Percentiles rank a stretch among this genome's conserved stretches.
Conservation (phyloP, 129 eudicot species). For the Chrysanthemum lavandulifolium region DNA sequence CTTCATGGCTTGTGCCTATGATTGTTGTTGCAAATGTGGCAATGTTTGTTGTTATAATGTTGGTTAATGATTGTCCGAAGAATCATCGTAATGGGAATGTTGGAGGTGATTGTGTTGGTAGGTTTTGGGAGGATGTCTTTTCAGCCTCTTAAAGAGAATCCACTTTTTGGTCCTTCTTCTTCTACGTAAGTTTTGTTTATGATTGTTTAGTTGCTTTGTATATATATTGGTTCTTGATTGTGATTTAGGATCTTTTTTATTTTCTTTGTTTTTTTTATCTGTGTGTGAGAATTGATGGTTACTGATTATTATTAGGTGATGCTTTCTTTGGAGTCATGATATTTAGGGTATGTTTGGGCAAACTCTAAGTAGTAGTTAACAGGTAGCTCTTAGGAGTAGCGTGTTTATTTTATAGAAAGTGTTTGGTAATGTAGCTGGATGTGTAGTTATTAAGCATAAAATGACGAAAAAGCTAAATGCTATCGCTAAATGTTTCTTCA, state of each 20-base stretch:
- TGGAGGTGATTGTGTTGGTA: conserved; percentile 67
- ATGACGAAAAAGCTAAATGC: no score
- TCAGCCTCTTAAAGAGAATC: conserved; percentile 84
- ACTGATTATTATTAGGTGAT: no score
- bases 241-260: neutral
- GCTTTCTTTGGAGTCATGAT: no score
- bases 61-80: conserved; percentile 81
- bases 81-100: conserved; percentile 31
- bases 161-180: conserved; percentile 97
- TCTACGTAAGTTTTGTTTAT: conserved; percentile 48
- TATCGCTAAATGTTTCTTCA: no score
- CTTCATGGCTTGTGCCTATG: conserved; percentile 90
- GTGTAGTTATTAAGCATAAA: no score
- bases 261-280: no score
- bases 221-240: conserved; percentile 9
- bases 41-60: conserved; percentile 69
- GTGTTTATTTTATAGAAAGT: no score
- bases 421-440: no score
- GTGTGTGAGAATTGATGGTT: neutral
- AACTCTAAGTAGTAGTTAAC: no score
- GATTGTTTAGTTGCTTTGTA: neutral
- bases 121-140: conserved; percentile 88
- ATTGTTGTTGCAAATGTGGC: conserved; percentile 81
- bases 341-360: no score
- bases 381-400: no score